phyloP scores from a whole-genome alignment of 2,329 filamentous ascomycete genomes.

The Decorospora gaudefroyi region DNA sequence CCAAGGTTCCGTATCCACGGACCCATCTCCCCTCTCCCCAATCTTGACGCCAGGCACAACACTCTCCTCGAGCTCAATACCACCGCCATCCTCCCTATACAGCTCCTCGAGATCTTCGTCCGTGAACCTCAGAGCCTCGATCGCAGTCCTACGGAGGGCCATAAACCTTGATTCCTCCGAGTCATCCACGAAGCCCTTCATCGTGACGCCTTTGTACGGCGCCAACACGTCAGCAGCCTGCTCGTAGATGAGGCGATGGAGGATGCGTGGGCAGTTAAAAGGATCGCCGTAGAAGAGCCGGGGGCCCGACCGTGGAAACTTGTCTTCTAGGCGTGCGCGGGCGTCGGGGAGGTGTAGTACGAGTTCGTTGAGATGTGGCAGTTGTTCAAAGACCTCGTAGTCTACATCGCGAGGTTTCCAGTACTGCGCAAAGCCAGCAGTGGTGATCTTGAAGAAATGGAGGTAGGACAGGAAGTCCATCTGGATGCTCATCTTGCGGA shows the following conservation, averaged over 20 bases:
- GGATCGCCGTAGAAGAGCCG: constrained; percentile 25
- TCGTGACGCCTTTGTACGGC: constrained; percentile 5
- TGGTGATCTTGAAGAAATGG: constrained; percentile 37
- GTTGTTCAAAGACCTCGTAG: constrained; percentile 26
- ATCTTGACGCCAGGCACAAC: constrained; percentile 1
- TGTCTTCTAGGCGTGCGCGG: constrained; percentile 13
- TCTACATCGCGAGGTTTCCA: background rate
- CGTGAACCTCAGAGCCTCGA: constrained; percentile 13
- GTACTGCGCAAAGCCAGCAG: constrained; percentile 16
- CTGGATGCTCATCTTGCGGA: constrained; percentile 28
- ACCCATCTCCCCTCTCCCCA: background rate
- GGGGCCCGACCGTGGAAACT: constrained; percentile 1
- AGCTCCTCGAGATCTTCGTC: constrained; percentile 17
- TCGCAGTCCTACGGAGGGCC: constrained; percentile 1
- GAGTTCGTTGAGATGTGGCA: constrained; percentile 32
- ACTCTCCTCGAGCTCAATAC: constrained; percentile 17
- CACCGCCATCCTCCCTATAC: constrained; percentile 24
- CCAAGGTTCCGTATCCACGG: background rate
- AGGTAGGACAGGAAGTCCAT: constrained; percentile 27
- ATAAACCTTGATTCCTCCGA: constrained; percentile 20
- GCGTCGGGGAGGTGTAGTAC: constrained; percentile 22
- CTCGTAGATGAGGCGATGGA: constrained; percentile 37
- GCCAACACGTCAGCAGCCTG: constrained; percentile 24
- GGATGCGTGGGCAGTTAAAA: constrained; percentile 26
- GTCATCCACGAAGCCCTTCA: constrained; percentile 30